These are phyloP conservation scores for Eutrema yunnanense DNA, from an alignment of 345 rosid genomes.

Conservation along the genomic window DNA sequence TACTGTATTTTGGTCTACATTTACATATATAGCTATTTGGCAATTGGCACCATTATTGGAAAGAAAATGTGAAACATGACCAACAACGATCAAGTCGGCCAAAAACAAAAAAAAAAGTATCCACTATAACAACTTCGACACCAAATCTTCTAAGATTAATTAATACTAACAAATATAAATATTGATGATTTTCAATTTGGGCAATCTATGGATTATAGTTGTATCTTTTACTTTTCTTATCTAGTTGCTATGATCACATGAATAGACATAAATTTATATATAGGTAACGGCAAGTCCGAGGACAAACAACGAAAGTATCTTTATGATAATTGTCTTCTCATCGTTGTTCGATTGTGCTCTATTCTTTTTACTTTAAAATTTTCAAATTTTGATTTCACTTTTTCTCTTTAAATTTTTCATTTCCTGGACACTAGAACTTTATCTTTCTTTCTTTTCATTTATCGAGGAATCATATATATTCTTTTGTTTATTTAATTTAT, in stretches of 20 bases:
- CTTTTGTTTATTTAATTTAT: conserved; percentile 8
- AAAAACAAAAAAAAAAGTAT: too few species aligned
- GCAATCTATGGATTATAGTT: not conserved
- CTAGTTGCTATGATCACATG: not conserved
- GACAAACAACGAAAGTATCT: conserved; percentile 21
- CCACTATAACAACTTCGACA: not conserved
- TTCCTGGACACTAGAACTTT: conserved; percentile 18
- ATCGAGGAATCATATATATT: conserved; percentile 16
- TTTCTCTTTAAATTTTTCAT: conserved; percentile 14
- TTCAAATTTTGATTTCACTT: not conserved
- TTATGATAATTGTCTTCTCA: conserved; percentile 30
- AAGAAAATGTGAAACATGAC: too few species aligned
- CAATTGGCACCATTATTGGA: too few species aligned
- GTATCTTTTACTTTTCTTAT: not conserved
- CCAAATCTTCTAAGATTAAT: not conserved
- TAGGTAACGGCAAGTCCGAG: conserved; percentile 15
- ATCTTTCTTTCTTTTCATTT: conserved; percentile 26
- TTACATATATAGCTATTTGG: too few species aligned
- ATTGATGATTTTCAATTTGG: not conserved
- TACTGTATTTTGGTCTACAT: too few species aligned
- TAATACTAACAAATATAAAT: not conserved
- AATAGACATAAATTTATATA: not conserved
- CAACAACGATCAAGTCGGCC: too few species aligned
- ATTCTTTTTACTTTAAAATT: conserved; percentile 15
- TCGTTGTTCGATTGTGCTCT: conserved; percentile 26